Conservation (phyloP, 2,329 filamentous ascomycete species). For the Aspergillus pseudonomiae region DNA sequence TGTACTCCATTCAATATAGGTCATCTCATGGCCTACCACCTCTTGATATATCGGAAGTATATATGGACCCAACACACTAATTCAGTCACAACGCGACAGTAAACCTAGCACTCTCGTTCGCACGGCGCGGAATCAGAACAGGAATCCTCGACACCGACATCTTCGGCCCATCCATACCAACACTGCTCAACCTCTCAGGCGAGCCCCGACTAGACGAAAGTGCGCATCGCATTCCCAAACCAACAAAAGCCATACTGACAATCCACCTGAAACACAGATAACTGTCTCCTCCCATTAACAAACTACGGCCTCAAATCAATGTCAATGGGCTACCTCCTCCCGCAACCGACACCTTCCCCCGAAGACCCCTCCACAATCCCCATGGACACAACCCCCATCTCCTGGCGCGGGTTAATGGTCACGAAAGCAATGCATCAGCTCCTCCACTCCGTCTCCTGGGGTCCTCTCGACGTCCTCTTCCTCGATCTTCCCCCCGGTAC, state of each 20-base stretch:
- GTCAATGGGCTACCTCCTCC: conserved; percentile 74
- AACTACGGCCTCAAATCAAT: conserved; percentile 97
- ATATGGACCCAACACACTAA: conserved; percentile 6
- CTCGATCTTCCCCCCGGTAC: conserved; percentile 92
- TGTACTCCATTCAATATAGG: neutral
- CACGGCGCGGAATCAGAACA: conserved; percentile 75
- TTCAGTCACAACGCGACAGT: conserved; percentile 36
- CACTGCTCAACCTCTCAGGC: conserved; percentile 77
- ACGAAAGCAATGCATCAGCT: conserved; percentile 97
- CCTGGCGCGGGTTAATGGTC: conserved; percentile 96
- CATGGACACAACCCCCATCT: conserved; percentile 69
- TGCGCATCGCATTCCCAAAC: conserved; percentile 48
- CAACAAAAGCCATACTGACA: neutral
- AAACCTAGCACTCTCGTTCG: conserved; percentile 86
- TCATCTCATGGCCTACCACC: neutral
- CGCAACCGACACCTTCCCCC: conserved; percentile 6
- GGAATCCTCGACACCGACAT: conserved; percentile 96
- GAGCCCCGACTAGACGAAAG: conserved; percentile 75
- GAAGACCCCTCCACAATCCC: conserved; percentile 22
- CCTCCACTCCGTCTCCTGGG: conserved; percentile 94
- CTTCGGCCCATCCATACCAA: conserved; percentile 93
- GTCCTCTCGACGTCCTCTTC: conserved; percentile 81
- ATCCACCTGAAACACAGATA: conserved; percentile 29
- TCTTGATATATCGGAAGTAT: neutral
- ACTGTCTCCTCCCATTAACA: conserved; percentile 76